Evolutionary conservation across 192 early-diverging fungal species (phyloP), one percentile per base, ranked within the genome.

Genomic region (Coemansia sp.): DNA sequence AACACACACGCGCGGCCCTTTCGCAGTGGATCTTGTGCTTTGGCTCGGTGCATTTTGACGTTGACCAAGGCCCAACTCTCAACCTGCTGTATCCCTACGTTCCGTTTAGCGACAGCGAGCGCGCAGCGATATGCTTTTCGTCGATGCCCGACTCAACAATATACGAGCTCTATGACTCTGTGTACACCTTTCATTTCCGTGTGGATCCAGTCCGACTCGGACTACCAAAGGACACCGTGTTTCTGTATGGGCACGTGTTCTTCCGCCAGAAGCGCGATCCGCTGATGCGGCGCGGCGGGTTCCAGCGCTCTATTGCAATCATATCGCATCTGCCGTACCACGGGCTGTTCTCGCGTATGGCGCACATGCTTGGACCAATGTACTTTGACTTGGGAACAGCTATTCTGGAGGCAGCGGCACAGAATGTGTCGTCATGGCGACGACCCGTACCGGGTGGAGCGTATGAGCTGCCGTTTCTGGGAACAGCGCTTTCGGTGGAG

Each of bases 211-310:
- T 76, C 48, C 78, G 78, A 10, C 83, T 79, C 16, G 67, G 77
- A 23, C 67, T 79, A 65, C 63, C 78, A 53, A 80, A 75, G 64
- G 79, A 77, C 59, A 64, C 45, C 39, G 59, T 82, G 21, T 82
- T 82, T 19, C 69, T 82, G 47, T 72, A 98, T 77, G 94, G 93
- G 38, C 94, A 97, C 84, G 95, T 95, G 11, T 96, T 95, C 70
- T 98, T 98, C 70, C 85, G 95, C 26, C 95, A 98, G 74, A 90
- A 94, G 75, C 87, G 89, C 74, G 95, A 98, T 75, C 80, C 88
- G 12, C 77, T 86, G 32, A 92, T 97, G 69, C 83, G 90, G 12
- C 89, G 96, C 47, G 96, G 96, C 18, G 97, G 90, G 59, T 95
- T 97, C 71, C 96, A 96, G 83, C 96, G 96, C 72, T 92, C 94